phyloP scores from a whole-genome alignment of 1,284 basidiomycete species.

The Ceratobasidium sp. region DNA sequence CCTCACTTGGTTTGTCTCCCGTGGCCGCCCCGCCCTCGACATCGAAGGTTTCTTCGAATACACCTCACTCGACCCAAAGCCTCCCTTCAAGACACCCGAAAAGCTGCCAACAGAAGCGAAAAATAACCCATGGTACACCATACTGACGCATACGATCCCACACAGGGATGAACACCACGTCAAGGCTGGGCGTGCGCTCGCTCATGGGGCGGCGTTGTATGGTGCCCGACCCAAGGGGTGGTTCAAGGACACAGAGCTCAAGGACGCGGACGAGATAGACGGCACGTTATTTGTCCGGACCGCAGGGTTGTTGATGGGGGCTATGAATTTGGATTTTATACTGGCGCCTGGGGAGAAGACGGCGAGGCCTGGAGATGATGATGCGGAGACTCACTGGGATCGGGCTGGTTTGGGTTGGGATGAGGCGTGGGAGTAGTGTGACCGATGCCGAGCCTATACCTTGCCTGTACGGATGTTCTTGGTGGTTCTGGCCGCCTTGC shows the following conservation, averaged over 20 bases:
- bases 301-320: conserved; percentile 43
- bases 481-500: too few relatives aligned
- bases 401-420: conserved; percentile 26
- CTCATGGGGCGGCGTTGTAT: conserved; percentile 41
- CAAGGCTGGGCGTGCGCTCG: conserved; percentile 45
- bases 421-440: not conserved
- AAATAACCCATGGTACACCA: conserved; percentile 44
- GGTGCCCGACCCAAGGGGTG: conserved; percentile 35
- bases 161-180: conserved; percentile 46
- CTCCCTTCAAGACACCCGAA: not conserved
- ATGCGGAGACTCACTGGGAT: conserved; percentile 3
- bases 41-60: conserved; percentile 34
- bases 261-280: conserved; percentile 43
- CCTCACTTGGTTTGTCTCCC: conserved; percentile 44
- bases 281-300: conserved; percentile 47
- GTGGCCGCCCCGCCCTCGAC: conserved; percentile 42
- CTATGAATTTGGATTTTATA: not conserved
- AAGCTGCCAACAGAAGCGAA: not conserved
- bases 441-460: too few relatives aligned
- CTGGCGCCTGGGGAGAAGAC: not conserved
- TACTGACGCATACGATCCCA: conserved; percentile 38
- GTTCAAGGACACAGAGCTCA: conserved; percentile 32
- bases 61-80: conserved; percentile 20
- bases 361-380: conserved; percentile 1
- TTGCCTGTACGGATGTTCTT: too few relatives aligned